A percentile compares a stretch with the other conserved stretches of the same genome.
phyloP scores from a whole-genome alignment of 2,329 filamentous ascomycete genomes.

The Cryphonectria japonica region DNA sequence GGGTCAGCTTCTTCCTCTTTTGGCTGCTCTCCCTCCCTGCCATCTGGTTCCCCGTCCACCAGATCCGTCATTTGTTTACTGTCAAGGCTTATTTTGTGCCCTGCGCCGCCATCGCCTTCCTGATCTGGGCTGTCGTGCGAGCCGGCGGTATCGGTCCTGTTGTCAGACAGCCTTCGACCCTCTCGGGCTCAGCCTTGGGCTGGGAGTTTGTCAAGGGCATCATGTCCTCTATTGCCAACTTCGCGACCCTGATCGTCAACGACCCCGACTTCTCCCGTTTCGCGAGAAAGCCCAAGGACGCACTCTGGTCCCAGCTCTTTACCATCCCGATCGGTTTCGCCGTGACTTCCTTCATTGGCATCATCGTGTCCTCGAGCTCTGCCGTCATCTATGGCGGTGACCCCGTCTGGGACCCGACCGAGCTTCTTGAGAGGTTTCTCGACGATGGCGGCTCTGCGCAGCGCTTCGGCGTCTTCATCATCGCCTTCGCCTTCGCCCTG shows the following conservation, averaged over 20 bases:
- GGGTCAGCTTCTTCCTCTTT: slow-evolving; percentile 84
- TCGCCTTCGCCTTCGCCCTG: slow-evolving; percentile 71
- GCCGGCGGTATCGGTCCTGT: slow-evolving; percentile 86
- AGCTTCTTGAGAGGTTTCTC: slow-evolving; percentile 68
- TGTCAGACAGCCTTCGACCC: slow-evolving; percentile 66
- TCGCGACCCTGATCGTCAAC: slow-evolving; percentile 83
- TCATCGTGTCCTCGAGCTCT: slow-evolving; percentile 75
- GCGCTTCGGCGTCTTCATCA: slow-evolving; percentile 77
- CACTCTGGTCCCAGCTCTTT: slow-evolving; percentile 78
- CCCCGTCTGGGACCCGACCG: slow-evolving; percentile 74
- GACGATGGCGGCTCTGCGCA: slow-evolving; percentile 69
- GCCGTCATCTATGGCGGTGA: slow-evolving; percentile 66
- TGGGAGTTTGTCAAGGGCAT: slow-evolving; percentile 86
- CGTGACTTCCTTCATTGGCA: slow-evolving; percentile 83
- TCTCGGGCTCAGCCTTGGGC: slow-evolving; percentile 69
- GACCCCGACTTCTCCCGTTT: slow-evolving; percentile 87
- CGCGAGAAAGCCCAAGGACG: slow-evolving; percentile 73
- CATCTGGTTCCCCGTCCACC: slow-evolving; percentile 87
- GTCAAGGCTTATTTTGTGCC: slow-evolving; percentile 87
- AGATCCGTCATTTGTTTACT: slow-evolving; percentile 88
- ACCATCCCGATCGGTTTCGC: slow-evolving; percentile 74
- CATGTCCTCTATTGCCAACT: slow-evolving; percentile 90
- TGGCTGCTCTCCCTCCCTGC: slow-evolving; percentile 81
- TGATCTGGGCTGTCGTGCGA: slow-evolving; percentile 83
- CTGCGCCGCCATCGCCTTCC: slow-evolving; percentile 79